Evolutionary conservation across 768 basidiomycete species (phyloP), one percentile per base, ranked within the genome.

Genomic region (Sistotremastrum suecicum): DNA sequence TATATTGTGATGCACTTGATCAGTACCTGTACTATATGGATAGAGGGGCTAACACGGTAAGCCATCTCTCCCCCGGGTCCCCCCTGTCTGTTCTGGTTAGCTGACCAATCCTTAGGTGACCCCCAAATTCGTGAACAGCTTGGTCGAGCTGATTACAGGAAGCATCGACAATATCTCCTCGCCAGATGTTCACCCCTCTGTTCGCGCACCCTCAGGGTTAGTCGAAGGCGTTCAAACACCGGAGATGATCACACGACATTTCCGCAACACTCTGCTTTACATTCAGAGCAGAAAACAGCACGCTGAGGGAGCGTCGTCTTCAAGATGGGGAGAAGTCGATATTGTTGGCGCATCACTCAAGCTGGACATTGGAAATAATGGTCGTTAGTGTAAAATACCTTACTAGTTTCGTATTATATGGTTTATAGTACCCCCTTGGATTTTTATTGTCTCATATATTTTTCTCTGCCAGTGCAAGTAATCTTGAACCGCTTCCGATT

Each of bases 11-110:
- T 60, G 89, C 94, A 8, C 76, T 99, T 33, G 94, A 99, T 59
- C 85, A 83, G 56, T 98, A 98, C 61, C 66, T 97, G 37, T 97
- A 90, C 62, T 98, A 95, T 64, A 82, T 97, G 45, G 94, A 99
- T 56, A 87, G 80, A 40, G 85, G 83, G 41, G 88, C 91, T 29
- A 78, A 89, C 45, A 89, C 88, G 12, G 94, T 97, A 57, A 59
- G 85, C 70, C 20, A 20, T 20, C 20, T 5, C 9, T 48, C 29
- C 5, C 37, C n/a, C 11, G 6, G 20, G 7, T 38, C 39, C 31
- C 3, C 9, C 35, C 32, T 9, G 48, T 34, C 12, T 32, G 9
- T 38, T 37, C 36, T 45, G 10, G 30, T 39, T 42, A 32, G 38
- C n/a, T 39, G 11, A 43, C 30, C 37, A 41, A 36, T 48, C 38